Conservation (phyloP, 2,329 filamentous ascomycete species). For the Mollisiaceae sp. region DNA sequence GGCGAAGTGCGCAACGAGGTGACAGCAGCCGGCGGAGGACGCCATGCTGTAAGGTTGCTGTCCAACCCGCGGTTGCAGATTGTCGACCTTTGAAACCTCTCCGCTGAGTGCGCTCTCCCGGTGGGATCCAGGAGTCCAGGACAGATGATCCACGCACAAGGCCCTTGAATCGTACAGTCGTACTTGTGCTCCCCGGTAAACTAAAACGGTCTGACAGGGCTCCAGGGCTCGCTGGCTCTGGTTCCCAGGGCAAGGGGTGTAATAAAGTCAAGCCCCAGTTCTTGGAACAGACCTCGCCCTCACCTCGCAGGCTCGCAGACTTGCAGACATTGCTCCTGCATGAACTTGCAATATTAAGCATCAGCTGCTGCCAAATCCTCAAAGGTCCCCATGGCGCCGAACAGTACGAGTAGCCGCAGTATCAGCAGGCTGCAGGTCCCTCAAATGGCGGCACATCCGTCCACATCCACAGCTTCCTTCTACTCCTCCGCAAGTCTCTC, state of each 20-base stretch:
- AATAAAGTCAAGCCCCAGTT: slow-evolving; percentile 8
- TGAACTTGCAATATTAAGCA: slow-evolving; percentile 27
- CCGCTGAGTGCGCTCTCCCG: neutral
- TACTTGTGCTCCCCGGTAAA: slow-evolving; percentile 10
- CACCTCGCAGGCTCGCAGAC: slow-evolving; percentile 10
- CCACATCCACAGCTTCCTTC: slow-evolving; percentile 11
- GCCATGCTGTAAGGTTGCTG: neutral
- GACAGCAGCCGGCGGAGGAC: neutral
- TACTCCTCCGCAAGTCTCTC: slow-evolving; percentile 29
- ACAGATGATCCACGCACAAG: slow-evolving; percentile 6
- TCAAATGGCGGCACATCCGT: slow-evolving; percentile 16
- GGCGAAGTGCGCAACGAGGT: neutral
- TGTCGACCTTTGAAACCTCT: slow-evolving; percentile 12
- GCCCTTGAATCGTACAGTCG: slow-evolving; percentile 17
- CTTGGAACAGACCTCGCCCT: slow-evolving; percentile 12
- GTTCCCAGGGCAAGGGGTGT: slow-evolving; percentile 11
- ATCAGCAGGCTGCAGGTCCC: slow-evolving; percentile 19
- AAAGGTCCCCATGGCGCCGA: slow-evolving; percentile 22
- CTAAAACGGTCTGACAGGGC: slow-evolving; percentile 22
- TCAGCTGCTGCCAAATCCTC: slow-evolving; percentile 10
- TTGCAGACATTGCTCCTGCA: slow-evolving; percentile 19
- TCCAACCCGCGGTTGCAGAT: slow-evolving; percentile 2
- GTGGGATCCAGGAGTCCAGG: neutral
- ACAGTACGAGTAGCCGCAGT: slow-evolving; percentile 14
- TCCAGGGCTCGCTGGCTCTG: too few species aligned